Base-by-base conservation (phyloP, 495 filamentous ascomycete genomes). In the Darksidea phi region DNA sequence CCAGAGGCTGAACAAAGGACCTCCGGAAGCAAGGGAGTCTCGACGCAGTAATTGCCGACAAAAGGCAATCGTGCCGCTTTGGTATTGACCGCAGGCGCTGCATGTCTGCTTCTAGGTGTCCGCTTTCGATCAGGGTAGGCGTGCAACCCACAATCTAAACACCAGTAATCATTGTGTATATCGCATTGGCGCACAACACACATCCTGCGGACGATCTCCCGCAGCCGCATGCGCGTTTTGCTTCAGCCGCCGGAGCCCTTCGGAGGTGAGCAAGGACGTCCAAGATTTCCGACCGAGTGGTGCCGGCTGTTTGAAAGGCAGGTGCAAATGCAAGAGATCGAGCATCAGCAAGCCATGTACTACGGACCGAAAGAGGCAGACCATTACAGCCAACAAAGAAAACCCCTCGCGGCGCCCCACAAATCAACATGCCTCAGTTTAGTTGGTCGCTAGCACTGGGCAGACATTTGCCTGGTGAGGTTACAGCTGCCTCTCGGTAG, bases 181-280 rank as follows among this genome's bases (percentile, higher is more conserved):
- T n/a, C 12, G 18, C 20, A 13, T 18, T 38, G 13, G 37, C 37
- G 49, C 49, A 38, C 2, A n/a, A 37, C 38, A 32, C 21, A 47
- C 21, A 45, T 21, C 47, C 47, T 37, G 18, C 18, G 25, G 50
- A 13, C 58, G 58, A 61, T 61, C 58, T 61, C 58, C 58, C 58
- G 58, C 58, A 7, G 28, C 46, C 41, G 56, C 23, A 25, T 43
- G 13, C 18, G 41, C 41, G 15, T 43, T 43, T 15, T 43, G 43
- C 50, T 48, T 61, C 58, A 47, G 58, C 41, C 49, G 58, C 58
- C 41, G 58, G 49, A 48, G 41, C 48, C 34, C 36, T 47, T 61
- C 58, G 58, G n/a, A 34, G 17, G n/a, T 3, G 15, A 2, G 21
- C 13, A 20, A 34, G n/a, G 46, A 23, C n/a, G 32, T n/a, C n/a